A percentile compares a stretch with the other conserved stretches of the same genome.
Evolutionary conservation across 1,284 basidiomycete genomes (phyloP).

Genomic region (Leccinum subspadiceum): DNA sequence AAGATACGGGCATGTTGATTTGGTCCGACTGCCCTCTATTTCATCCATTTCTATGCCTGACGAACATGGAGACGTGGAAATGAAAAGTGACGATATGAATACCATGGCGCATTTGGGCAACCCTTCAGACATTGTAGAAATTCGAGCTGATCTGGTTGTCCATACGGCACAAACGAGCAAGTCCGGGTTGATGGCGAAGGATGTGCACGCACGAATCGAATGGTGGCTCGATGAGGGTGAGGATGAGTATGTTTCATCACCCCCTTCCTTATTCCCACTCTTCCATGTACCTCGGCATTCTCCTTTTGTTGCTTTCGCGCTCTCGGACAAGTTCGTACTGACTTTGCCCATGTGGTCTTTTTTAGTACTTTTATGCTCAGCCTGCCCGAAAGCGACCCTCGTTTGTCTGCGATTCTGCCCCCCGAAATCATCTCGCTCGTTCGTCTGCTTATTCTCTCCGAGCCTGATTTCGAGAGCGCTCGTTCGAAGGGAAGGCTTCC

Average conservation of each 20-base stretch:
- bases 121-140: constrained; percentile 84
- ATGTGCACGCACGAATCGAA: constrained; percentile 63
- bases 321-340: neutral
- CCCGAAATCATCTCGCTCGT: constrained; percentile 70
- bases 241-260: constrained; percentile 71
- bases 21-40: constrained; percentile 48
- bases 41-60: constrained; percentile 30
- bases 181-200: constrained; percentile 15
- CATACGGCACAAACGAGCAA: constrained; percentile 37
- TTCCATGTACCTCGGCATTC: neutral
- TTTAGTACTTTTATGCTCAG: constrained; percentile 22
- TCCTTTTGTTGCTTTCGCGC: neutral
- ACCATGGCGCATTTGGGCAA: constrained; percentile 48
- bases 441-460: constrained; percentile 62
- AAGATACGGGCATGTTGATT: constrained; percentile 92
- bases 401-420: constrained; percentile 47
- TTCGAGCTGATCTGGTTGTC: constrained; percentile 79
- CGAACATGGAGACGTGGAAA: constrained; percentile 32
- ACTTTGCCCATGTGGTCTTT: neutral
- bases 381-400: constrained; percentile 13
- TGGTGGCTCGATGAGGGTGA: constrained; percentile 90
- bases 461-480: constrained; percentile 64
- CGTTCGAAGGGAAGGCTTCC: constrained; percentile 76
- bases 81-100: constrained; percentile 5
- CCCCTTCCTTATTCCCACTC: constrained; percentile 12